Conservation (phyloP, 2,329 filamentous ascomycete species). For the Fusarium sororula region DNA sequence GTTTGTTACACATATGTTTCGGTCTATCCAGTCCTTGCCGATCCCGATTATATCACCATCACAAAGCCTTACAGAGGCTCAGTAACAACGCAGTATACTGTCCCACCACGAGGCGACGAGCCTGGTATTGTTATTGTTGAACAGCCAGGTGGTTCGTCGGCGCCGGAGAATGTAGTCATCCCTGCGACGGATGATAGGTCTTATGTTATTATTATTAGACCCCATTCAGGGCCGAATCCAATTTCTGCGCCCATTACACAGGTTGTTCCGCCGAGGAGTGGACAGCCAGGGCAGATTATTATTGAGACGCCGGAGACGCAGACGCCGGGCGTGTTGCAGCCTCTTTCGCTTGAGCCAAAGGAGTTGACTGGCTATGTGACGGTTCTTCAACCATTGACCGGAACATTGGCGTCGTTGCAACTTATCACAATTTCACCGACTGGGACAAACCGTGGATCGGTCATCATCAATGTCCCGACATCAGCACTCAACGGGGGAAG, state of each 20-base stretch:
- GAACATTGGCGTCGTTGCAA: not conserved
- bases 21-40: conserved; percentile 36
- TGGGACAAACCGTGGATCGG: conserved; percentile 26
- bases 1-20: conserved; percentile 42
- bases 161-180: conserved; percentile 26
- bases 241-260: conserved; percentile 29
- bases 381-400: conserved; percentile 19
- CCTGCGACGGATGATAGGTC: conserved; percentile 26
- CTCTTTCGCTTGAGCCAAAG: conserved; percentile 21
- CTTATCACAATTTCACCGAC: conserved; percentile 24
- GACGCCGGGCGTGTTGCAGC: not conserved
- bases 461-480: conserved; percentile 31
- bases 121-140: conserved; percentile 33
- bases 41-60: conserved; percentile 35
- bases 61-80: conserved; percentile 33
- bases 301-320: conserved; percentile 36
- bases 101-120: conserved; percentile 30
- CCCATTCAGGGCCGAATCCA: conserved; percentile 14
- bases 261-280: conserved; percentile 18
- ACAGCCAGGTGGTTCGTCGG: conserved; percentile 18
- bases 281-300: conserved; percentile 25
- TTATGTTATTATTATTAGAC: conserved; percentile 34
- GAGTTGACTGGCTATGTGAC: conserved; percentile 25
- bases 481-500: not conserved
- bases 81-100: conserved; percentile 31